phyloP scores from a whole-genome alignment of 2,329 filamentous ascomycete species.

The Sporothrix pseudoabietina region DNA sequence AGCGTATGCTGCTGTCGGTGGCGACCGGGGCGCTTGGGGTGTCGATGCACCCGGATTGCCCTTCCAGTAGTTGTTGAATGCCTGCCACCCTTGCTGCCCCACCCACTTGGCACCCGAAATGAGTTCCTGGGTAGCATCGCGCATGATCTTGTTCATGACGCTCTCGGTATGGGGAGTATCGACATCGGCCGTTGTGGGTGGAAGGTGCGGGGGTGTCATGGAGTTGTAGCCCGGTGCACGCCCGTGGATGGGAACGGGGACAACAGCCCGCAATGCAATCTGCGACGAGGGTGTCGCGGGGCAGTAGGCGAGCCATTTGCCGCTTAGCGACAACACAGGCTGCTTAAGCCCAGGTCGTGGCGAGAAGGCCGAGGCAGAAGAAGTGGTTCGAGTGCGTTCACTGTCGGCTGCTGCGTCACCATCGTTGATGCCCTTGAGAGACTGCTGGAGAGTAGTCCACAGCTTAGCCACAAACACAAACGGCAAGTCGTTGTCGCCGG shows the following conservation, averaged over 20 bases:
- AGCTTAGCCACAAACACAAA: conserved; percentile 80
- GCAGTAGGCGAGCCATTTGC: conserved; percentile 77
- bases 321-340: conserved; percentile 69
- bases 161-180: conserved; percentile 73
- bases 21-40: conserved; percentile 51
- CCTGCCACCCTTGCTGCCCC: conserved; percentile 73
- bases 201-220: conserved; percentile 69
- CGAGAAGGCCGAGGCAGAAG: conserved; percentile 43
- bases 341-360: conserved; percentile 54
- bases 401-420: conserved; percentile 45
- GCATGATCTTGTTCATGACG: conserved; percentile 73
- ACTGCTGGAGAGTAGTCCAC: conserved; percentile 82
- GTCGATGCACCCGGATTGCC: conserved; percentile 46
- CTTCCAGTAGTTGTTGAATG: conserved; percentile 82
- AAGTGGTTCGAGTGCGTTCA: conserved; percentile 29
- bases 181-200: conserved; percentile 65
- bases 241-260: conserved; percentile 58
- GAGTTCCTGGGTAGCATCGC: conserved; percentile 76
- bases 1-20: conserved; percentile 38
- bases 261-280: conserved; percentile 67
- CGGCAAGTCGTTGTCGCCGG: conserved; percentile 47
- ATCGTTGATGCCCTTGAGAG: conserved; percentile 50
- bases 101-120: conserved; percentile 76
- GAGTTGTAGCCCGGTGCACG: conserved; percentile 60
- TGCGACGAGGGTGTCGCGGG: conserved; percentile 72